These are phyloP conservation scores for Tilletiaria anomala DNA, from an alignment of 1,284 basidiomycete genomes.

Conservation along the genomic window DNA sequence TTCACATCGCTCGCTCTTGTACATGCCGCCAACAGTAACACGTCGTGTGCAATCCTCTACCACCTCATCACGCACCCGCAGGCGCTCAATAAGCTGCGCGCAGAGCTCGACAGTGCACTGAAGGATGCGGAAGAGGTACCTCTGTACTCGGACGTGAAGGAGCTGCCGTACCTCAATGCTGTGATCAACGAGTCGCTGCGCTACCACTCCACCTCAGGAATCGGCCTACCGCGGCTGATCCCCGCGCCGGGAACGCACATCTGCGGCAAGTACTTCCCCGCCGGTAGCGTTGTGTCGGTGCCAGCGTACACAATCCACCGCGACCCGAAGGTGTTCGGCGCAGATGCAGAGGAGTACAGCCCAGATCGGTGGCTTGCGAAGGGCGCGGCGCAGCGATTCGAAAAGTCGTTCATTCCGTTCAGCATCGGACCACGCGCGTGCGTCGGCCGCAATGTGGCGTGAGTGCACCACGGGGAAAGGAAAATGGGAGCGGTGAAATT, in stretches of 20 bases:
- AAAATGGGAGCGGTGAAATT: no score
- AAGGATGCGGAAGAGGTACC: conserved; percentile 23
- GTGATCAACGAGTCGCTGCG: conserved; percentile 70
- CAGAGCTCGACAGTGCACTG: conserved; percentile 56
- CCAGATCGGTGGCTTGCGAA: conserved; percentile 62
- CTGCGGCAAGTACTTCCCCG: conserved; percentile 47
- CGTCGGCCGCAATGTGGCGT: conserved; percentile 27
- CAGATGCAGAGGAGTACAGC: conserved; percentile 58
- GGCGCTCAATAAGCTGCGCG: conserved; percentile 57
- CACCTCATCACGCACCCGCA: conserved; percentile 57
- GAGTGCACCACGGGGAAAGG: no score
- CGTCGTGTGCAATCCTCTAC: conserved; percentile 51
- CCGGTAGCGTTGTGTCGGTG: conserved; percentile 44
- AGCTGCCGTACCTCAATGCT: conserved; percentile 41
- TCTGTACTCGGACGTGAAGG: conserved; percentile 16
- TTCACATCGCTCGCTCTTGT: no score
- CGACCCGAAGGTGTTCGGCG: conserved; percentile 56
- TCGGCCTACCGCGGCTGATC: conserved; percentile 49
- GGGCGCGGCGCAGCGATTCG: conserved; percentile 12
- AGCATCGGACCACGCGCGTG: conserved; percentile 27
- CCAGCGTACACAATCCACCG: conserved; percentile 62
- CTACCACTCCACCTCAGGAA: conserved; percentile 56
- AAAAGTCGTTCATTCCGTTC: conserved; percentile 30
- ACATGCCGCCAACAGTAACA: no score
- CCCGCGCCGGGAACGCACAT: conserved; percentile 19